These are phyloP conservation scores for Hibiscus syriacus DNA, from an alignment of 345 rosid genomes.

Conservation along the genomic window DNA sequence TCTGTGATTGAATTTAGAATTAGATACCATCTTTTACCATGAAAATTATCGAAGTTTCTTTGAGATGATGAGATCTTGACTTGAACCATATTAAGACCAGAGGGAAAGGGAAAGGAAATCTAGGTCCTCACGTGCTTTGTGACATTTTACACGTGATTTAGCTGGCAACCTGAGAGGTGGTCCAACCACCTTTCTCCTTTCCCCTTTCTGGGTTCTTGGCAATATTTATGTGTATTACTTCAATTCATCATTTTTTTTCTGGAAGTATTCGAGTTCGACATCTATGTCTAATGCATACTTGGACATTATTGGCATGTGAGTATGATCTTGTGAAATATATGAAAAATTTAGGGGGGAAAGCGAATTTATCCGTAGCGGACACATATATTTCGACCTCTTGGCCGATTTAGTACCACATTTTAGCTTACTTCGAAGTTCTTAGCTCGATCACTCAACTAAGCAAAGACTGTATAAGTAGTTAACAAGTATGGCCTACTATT, in stretches of 20 bases:
- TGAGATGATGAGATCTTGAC: slow-evolving; percentile 2
- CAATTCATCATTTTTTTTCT: neutral
- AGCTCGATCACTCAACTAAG: neutral
- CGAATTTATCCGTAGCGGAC: neutral
- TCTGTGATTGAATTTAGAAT: neutral
- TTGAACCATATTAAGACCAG: neutral
- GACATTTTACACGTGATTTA: neutral
- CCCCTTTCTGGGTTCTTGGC: neutral
- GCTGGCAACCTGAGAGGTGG: slow-evolving; percentile 6
- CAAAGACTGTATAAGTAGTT: neutral
- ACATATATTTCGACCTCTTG: too few relatives aligned
- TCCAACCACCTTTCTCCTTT: neutral
- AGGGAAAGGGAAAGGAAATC: neutral
- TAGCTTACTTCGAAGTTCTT: neutral
- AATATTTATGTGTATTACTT: neutral
- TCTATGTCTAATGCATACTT: neutral
- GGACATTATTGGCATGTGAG: neutral
- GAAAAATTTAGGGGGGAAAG: neutral
- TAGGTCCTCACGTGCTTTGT: slow-evolving; percentile 1
- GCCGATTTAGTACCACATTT: too few relatives aligned
- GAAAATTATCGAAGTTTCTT: neutral
- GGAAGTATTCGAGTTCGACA: neutral
- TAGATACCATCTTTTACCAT: neutral
- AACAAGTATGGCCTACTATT: neutral
- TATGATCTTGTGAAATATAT: neutral